These are phyloP conservation scores for Arthroderma uncinatum DNA, from an alignment of 2,329 filamentous ascomycete genomes.

Conservation along the genomic window DNA sequence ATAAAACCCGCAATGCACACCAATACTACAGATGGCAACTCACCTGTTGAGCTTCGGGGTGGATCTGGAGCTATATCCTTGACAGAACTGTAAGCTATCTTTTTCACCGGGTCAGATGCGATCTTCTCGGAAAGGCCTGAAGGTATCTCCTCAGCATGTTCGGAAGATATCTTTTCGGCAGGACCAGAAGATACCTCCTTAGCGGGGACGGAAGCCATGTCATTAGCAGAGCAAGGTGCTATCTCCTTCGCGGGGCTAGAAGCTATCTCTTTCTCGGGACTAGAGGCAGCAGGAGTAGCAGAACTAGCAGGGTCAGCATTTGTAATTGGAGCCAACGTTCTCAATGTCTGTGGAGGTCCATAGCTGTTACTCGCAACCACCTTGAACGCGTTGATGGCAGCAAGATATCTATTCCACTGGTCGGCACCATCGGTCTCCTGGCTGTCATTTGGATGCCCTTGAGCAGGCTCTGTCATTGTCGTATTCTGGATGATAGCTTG, in stretches of 20 bases:
- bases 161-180: no score
- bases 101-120: no score
- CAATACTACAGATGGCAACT: not conserved
- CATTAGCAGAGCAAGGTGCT: no score
- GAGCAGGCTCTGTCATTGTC: not conserved
- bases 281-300: not conserved
- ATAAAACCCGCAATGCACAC: not conserved
- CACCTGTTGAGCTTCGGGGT: not conserved
- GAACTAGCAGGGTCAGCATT: not conserved
- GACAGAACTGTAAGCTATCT: no score
- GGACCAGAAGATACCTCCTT: no score
- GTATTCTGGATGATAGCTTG: not conserved
- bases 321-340: not conserved
- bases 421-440: not conserved
- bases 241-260: not conserved
- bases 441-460: not conserved
- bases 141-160: no score
- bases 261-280: no score
- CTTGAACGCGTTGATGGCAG: not conserved
- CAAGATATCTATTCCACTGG: not conserved
- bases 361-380: not conserved
- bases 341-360: not conserved
- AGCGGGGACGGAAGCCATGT: no score
- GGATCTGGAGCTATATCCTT: no score
- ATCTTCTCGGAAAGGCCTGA: no score